These are phyloP conservation scores for Bombardia bombarda DNA, from an alignment of 495 filamentous ascomycete species.

Conservation along the genomic window DNA sequence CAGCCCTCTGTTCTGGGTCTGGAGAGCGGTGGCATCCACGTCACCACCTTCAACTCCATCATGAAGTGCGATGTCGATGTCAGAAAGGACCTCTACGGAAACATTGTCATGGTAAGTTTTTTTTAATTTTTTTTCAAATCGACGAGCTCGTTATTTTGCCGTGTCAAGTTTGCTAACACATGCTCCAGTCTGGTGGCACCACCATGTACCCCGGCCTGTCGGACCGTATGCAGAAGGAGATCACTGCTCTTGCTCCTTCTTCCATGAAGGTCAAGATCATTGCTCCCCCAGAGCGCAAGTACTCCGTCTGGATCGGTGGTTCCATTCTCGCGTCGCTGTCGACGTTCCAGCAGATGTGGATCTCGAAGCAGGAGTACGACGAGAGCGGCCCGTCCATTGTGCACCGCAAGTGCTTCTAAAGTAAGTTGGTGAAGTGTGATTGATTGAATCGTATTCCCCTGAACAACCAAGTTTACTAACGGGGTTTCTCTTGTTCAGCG, in stretches of 20 bases:
- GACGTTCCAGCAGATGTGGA: slow-evolving; percentile 99
- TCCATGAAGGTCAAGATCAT: slow-evolving; percentile 99
- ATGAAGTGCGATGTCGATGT: slow-evolving; percentile 99
- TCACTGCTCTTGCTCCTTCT: slow-evolving; percentile 96
- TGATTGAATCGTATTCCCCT: too few species aligned
- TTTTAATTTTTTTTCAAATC: not conserved
- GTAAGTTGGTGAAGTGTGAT: slow-evolving; percentile 27
- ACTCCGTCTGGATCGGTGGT: slow-evolving; percentile 99
- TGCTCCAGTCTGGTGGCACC: slow-evolving; percentile 83
- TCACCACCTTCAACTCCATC: slow-evolving; percentile 99
- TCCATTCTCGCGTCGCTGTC: slow-evolving; percentile 98
- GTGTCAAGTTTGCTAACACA: slow-evolving; percentile 17
- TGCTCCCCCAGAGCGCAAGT: slow-evolving; percentile 93
- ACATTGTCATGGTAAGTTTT: slow-evolving; percentile 94
- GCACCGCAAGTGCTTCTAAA: slow-evolving; percentile 99
- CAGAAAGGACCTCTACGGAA: slow-evolving; percentile 98
- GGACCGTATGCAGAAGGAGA: slow-evolving; percentile 99
- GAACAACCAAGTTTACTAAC: too few species aligned
- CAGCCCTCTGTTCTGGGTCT: slow-evolving; percentile 97
- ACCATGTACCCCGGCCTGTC: slow-evolving; percentile 99
- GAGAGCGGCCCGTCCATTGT: slow-evolving; percentile 99
- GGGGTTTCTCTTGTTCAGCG: slow-evolving; percentile 2
- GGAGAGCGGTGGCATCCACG: slow-evolving; percentile 97
- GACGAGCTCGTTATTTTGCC: too few species aligned
- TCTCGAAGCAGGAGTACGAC: slow-evolving; percentile 99